phyloP scores from a whole-genome alignment of 1,284 basidiomycete species.

The Tilletia walkeri region DNA sequence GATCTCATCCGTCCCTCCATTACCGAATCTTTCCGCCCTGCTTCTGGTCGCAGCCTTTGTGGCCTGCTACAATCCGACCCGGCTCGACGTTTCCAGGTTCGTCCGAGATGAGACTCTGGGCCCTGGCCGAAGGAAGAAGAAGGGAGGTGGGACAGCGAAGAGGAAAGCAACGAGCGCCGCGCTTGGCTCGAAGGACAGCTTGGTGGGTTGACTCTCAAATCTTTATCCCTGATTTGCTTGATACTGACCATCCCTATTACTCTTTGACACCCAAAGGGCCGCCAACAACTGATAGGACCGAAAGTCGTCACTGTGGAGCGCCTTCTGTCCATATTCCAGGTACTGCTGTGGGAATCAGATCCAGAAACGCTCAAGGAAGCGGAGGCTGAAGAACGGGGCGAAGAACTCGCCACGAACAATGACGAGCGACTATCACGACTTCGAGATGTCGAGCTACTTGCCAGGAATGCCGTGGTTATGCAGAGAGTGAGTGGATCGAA shows the following conservation, averaged over 20 bases:
- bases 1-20: background rate
- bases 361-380: conserved; percentile 55
- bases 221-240: background rate
- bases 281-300: conserved; percentile 78
- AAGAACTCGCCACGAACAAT: background rate
- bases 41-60: conserved; percentile 77
- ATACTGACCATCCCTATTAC: background rate
- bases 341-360: conserved; percentile 78
- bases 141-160: conserved; percentile 73
- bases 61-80: conserved; percentile 80
- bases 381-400: background rate
- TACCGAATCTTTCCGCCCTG: conserved; percentile 60
- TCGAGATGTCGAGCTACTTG: background rate
- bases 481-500: background rate
- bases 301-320: conserved; percentile 77
- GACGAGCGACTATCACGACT: background rate
- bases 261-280: conserved; percentile 55
- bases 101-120: conserved; percentile 26
- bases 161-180: conserved; percentile 63
- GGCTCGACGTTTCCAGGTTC: conserved; percentile 64
- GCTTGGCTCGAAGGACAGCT: conserved; percentile 50
- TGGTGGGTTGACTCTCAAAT: conserved; percentile 24
- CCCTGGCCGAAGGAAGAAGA: conserved; percentile 17
- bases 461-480: background rate
- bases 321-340: conserved; percentile 76